phyloP scores from a whole-genome alignment of 345 rosid species.

The Noccaea caerulescens region DNA sequence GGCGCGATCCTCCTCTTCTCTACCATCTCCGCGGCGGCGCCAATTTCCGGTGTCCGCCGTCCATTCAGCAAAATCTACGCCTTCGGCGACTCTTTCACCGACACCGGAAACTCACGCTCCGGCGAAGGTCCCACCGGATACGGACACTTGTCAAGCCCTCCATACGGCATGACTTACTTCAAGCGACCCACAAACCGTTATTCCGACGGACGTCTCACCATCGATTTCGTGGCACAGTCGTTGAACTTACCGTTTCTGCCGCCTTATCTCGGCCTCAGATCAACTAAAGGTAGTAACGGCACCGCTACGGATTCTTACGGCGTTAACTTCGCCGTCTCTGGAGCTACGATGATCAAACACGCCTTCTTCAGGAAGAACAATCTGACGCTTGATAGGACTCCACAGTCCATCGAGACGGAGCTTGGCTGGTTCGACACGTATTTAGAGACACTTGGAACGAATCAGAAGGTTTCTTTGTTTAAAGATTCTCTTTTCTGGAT shows the following conservation, averaged over 20 bases:
- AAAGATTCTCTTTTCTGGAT: constrained; percentile 80
- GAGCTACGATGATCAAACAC: constrained; percentile 82
- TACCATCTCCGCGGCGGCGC: constrained; percentile 20
- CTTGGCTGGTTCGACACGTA: constrained; percentile 64
- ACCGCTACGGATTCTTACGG: constrained; percentile 47
- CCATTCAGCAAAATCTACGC: constrained; percentile 81
- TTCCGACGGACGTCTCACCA: constrained; percentile 86
- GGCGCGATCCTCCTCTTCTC: constrained; percentile 34
- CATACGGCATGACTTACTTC: constrained; percentile 83
- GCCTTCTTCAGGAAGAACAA: constrained; percentile 79
- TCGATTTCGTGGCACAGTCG: constrained; percentile 77
- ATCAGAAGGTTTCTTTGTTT: constrained; percentile 48
- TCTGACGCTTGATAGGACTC: constrained; percentile 66
- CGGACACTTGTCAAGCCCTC: constrained; percentile 75
- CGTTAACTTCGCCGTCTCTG: constrained; percentile 90
- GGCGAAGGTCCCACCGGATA: constrained; percentile 71
- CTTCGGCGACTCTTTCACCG: constrained; percentile 93
- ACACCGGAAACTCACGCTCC: constrained; percentile 87
- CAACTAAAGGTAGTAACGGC: constrained; percentile 39
- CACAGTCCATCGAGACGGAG: constrained; percentile 77
- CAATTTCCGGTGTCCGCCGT: constrained; percentile 24
- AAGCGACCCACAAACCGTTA: constrained; percentile 83
- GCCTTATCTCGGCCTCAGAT: constrained; percentile 56
- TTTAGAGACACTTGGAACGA: constrained; percentile 54
- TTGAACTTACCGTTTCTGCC: constrained; percentile 73